Percentiles rank a stretch among this genome's conserved stretches.
Conservation (phyloP, 805 yeast species). For the Ogataea chonburiensis region DNA sequence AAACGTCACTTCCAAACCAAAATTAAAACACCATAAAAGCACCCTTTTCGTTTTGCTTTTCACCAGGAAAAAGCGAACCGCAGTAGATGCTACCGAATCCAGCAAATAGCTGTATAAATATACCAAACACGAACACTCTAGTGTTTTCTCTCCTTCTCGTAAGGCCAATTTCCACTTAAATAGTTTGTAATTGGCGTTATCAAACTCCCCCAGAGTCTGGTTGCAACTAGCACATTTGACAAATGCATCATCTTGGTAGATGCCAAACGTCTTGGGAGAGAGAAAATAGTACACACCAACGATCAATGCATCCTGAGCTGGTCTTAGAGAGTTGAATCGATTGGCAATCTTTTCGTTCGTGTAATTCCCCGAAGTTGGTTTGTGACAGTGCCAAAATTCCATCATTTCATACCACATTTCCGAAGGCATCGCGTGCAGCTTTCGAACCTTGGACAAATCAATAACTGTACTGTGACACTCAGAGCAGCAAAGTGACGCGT, state of each 20-base stretch:
- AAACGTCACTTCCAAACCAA: slow-evolving; percentile 34
- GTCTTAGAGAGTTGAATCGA: slow-evolving; percentile 44
- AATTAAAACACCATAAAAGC: slow-evolving; percentile 52
- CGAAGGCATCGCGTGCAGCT: slow-evolving; percentile 72
- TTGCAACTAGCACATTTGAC: slow-evolving; percentile 41
- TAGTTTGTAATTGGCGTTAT: slow-evolving; percentile 37
- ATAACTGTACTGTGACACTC: slow-evolving; percentile 22
- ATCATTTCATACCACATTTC: slow-evolving; percentile 92
- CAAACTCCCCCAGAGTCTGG: slow-evolving; percentile 40
- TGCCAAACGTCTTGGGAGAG: slow-evolving; percentile 28
- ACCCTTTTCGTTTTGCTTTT: slow-evolving; percentile 17
- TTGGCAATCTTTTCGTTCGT: slow-evolving; percentile 21
- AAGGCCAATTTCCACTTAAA: slow-evolving; percentile 58
- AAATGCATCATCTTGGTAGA: slow-evolving; percentile 9
- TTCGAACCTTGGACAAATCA: slow-evolving; percentile 33
- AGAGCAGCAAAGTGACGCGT: slow-evolving; percentile 16
- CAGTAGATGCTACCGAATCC: slow-evolving; percentile 43
- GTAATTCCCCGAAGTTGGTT: slow-evolving; percentile 43
- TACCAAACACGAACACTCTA: slow-evolving; percentile 37
- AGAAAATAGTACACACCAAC: slow-evolving; percentile 60
- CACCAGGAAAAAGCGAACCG: slow-evolving; percentile 37
- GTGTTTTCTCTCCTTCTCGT: slow-evolving; percentile 29
- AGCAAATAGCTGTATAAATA: slow-evolving; percentile 36
- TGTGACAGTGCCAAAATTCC: slow-evolving; percentile 98
- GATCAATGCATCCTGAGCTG: slow-evolving; percentile 42